Evolutionary conservation across 106 monocot genomes (phyloP).

Genomic region (Alisma plantagoaquatica): DNA sequence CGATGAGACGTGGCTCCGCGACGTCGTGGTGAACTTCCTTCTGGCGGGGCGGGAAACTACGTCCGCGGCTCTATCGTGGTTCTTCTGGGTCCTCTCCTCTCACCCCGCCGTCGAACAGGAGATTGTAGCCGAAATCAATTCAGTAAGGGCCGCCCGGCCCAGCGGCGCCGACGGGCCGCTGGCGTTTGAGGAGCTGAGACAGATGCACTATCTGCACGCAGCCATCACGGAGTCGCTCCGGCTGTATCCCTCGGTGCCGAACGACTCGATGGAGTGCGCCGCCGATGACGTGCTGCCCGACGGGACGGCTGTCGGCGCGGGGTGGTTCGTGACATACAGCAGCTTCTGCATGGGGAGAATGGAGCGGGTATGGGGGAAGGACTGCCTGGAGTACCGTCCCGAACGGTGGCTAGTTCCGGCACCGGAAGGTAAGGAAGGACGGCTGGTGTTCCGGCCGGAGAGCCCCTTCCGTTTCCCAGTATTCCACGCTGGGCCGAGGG

Average conservation of each 20-base stretch:
- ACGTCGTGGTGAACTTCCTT: conserved; percentile 1
- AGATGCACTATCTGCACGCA: conserved; percentile 4
- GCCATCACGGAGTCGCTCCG: conserved; percentile 46
- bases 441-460: conserved; percentile 27
- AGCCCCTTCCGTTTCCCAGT: conserved; percentile 56
- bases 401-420: conserved; percentile 24
- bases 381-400: conserved; percentile 28
- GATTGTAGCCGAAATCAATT: neutral
- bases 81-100: conserved; percentile 12
- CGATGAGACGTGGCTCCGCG: neutral
- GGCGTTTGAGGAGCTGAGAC: conserved; percentile 3
- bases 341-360: conserved; percentile 67
- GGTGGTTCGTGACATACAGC: conserved; percentile 61
- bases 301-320: conserved; percentile 33
- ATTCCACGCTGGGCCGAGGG: conserved; percentile 63
- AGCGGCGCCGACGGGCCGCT: neutral
- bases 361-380: conserved; percentile 50
- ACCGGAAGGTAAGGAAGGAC: conserved; percentile 3
- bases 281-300: conserved; percentile 37
- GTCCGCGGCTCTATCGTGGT: conserved; percentile 15
- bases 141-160: neutral
- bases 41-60: conserved; percentile 12
- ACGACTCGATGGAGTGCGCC: conserved; percentile 63
- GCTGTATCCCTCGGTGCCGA: conserved; percentile 71
- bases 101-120: neutral